Base-by-base conservation (phyloP, 2,329 filamentous ascomycete genomes). In the Calonectria pauciramosa region DNA sequence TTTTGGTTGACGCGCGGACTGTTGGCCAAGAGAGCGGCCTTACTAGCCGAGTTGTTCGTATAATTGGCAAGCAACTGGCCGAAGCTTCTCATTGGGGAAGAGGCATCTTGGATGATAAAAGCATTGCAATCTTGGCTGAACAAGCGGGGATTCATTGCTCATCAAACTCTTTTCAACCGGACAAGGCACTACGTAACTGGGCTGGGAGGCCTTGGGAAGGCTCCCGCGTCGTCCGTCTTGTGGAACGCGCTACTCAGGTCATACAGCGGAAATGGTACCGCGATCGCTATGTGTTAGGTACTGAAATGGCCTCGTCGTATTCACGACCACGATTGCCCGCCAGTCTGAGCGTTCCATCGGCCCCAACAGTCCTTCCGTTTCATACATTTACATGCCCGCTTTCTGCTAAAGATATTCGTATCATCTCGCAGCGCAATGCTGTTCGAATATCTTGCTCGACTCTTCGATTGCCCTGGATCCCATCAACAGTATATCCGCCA, bases 361-460 rank as follows among this genome's bases (percentile, higher is more conserved):
- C 97, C 8, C 97, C 97, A 3, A 99, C 97, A 0, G 96, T 99
- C 1, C 89, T 99, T 1, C 97, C 97, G 0, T 99, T 99, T 82
- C 97, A 99, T 84, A 99, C 97, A 0, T 99, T 99, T 82, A 99
- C 97, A 1, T 98, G 95, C 77, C 97, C 97, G 0, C 88, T 99
- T 77, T 96, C 95, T 9, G 96, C 97, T 5, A 95, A 94, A 83
- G 95, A 98, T 78, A 95, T 99, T 74, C 94, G 97, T 20, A 91
- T 94, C 82, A 99, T 99, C 77, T 99, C 97, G 11, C 96, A 99
- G 84, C 92, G 97, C 30, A 99, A 99, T 82, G 97, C 95, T 2
- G 89, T 97, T 38, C 93, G 97, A 49, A 99, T 99, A 80, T 98
- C 96, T 0, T 96, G 94, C 77, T 97, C 96, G 4, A 98, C 97